Conservation (phyloP, 495 filamentous ascomycete species). For the Penicillium pulvis region DNA sequence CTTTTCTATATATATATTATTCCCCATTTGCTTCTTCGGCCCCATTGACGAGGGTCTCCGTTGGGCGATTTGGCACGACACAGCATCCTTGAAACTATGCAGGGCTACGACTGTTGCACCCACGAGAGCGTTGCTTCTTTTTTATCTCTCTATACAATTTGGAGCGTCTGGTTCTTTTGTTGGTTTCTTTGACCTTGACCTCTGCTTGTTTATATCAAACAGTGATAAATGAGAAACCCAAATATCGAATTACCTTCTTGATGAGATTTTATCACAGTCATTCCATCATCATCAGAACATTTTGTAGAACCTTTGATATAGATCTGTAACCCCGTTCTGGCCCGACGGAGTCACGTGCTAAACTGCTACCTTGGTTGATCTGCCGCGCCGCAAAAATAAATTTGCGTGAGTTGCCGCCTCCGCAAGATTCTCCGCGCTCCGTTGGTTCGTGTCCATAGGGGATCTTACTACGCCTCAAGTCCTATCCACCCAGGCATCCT, state of each 20-base stretch:
- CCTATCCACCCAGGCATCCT: not conserved
- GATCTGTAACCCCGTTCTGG: not conserved
- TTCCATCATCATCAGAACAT: no score
- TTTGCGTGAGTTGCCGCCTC: constrained; percentile 35
- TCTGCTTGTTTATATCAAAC: not conserved
- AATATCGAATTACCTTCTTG: not conserved
- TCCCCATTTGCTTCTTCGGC: constrained; percentile 30
- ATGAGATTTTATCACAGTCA: not conserved
- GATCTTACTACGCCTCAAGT: constrained; percentile 5
- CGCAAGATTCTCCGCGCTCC: constrained; percentile 35
- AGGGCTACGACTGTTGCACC: constrained; percentile 41
- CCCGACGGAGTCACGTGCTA: constrained; percentile 21
- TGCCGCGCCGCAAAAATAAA: constrained; percentile 34
- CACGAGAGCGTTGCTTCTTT: constrained; percentile 39
- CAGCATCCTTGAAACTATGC: constrained; percentile 37
- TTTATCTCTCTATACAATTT: constrained; percentile 12
- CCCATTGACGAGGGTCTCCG: constrained; percentile 23
- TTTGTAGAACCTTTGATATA: not conserved
- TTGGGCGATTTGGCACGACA: constrained; percentile 30
- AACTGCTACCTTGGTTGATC: constrained; percentile 17
- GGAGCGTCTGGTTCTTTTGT: constrained; percentile 10
- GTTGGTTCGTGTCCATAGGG: constrained; percentile 8
- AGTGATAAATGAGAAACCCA: not conserved
- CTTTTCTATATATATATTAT: constrained; percentile 23
- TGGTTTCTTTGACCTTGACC: constrained; percentile 1